These are phyloP conservation scores for Ganoderma lucidum DNA, from an alignment of 1,284 basidiomycete genomes.

Conservation along the genomic window DNA sequence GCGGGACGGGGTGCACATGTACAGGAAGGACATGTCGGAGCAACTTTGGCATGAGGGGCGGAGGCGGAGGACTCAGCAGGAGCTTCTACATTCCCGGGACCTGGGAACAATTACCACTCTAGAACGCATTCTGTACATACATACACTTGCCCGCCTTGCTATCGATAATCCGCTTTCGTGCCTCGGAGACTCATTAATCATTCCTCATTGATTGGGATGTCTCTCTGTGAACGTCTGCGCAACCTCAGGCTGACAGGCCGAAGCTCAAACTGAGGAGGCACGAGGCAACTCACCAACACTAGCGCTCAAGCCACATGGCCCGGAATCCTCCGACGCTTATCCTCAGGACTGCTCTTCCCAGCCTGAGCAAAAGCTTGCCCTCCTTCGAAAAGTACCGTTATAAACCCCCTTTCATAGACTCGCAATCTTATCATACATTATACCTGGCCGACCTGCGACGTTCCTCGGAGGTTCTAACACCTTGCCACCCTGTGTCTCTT, in stretches of 20 bases:
- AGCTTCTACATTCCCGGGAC: background rate
- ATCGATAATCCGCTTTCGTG: constrained; percentile 18
- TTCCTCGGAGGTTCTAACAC: background rate
- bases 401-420: background rate
- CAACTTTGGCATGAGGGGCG: background rate
- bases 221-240: background rate
- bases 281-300: background rate
- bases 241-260: too few relatives aligned
- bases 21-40: background rate
- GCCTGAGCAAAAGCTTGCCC: background rate
- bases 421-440: background rate
- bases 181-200: background rate
- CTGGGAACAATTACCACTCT: background rate
- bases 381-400: background rate
- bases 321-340: background rate
- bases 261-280: too few relatives aligned
- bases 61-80: background rate
- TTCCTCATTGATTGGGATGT: background rate
- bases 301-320: background rate
- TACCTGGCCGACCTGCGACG: background rate
- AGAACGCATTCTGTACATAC: constrained; percentile 30
- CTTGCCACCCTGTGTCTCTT: background rate
- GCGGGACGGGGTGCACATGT: background rate
- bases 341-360: background rate
- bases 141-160: constrained; percentile 23